These are phyloP conservation scores for Ogataea salicorniae DNA, from an alignment of 805 yeast species.

Conservation along the genomic window DNA sequence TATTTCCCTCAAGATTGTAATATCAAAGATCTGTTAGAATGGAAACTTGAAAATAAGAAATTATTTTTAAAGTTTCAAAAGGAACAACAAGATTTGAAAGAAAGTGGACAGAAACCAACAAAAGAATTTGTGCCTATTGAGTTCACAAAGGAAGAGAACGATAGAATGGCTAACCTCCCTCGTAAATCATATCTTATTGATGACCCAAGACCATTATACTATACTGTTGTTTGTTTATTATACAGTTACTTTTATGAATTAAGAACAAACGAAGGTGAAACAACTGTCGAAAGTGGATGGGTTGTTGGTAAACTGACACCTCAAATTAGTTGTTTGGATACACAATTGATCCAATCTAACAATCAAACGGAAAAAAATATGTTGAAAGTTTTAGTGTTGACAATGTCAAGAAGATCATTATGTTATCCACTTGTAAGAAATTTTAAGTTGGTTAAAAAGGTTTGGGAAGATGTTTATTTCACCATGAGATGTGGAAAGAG, in stretches of 20 bases:
- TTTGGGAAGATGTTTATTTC: constrained; percentile 72
- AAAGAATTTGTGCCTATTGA: constrained; percentile 38
- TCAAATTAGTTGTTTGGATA: constrained; percentile 68
- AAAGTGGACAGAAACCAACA: constrained; percentile 13
- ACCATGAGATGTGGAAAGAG: constrained; percentile 66
- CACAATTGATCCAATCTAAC: constrained; percentile 39
- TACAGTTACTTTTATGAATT: constrained; percentile 74
- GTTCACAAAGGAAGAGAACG: constrained; percentile 58
- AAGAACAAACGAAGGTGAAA: constrained; percentile 65
- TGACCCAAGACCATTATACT: constrained; percentile 51
- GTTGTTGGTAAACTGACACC: constrained; percentile 83
- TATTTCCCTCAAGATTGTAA: constrained; percentile 46
- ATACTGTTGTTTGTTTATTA: constrained; percentile 58
- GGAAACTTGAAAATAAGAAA: constrained; percentile 45
- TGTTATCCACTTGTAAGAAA: constrained; percentile 77
- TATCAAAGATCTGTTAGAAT: constrained; percentile 41
- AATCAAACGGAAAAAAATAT: constrained; percentile 30
- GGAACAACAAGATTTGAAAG: constrained; percentile 23
- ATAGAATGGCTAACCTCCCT: constrained; percentile 66
- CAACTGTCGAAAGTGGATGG: constrained; percentile 89
- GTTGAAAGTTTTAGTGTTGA: constrained; percentile 50
- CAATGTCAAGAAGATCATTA: constrained; percentile 68
- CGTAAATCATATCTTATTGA: constrained; percentile 52
- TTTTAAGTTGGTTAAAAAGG: constrained; percentile 50
- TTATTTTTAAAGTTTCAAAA: constrained; percentile 46